phyloP scores from a whole-genome alignment of 1,284 basidiomycete genomes.

The Tylopilus orsonianus region DNA sequence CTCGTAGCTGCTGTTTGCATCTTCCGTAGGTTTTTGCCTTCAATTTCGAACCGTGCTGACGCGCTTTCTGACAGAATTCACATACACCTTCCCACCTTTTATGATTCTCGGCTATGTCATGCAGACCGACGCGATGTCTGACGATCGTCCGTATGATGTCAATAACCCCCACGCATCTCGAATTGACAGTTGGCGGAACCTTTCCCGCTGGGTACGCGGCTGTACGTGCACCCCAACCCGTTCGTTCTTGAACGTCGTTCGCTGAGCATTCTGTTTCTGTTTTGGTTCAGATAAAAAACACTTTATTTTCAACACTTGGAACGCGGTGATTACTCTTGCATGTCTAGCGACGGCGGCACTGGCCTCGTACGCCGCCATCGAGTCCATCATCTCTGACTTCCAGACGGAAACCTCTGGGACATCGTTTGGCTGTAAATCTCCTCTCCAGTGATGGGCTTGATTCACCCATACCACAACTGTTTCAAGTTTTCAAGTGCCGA shows the following conservation, averaged over 20 bases:
- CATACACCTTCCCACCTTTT: conserved; percentile 63
- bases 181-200: conserved; percentile 24
- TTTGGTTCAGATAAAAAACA: conserved; percentile 19
- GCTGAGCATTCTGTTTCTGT: neutral
- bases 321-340: conserved; percentile 37
- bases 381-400: conserved; percentile 26
- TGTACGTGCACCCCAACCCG: conserved; percentile 24
- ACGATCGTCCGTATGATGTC: conserved; percentile 38
- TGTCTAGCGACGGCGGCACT: conserved; percentile 35
- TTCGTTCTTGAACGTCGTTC: neutral
- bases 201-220: conserved; percentile 31
- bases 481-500: too few species aligned
- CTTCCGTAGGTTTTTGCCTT: conserved; percentile 38
- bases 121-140: conserved; percentile 44
- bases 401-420: conserved; percentile 15
- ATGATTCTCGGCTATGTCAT: conserved; percentile 50
- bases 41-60: conserved; percentile 19
- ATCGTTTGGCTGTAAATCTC: conserved; percentile 34
- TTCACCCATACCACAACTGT: too few species aligned
- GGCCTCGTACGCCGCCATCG: conserved; percentile 33
- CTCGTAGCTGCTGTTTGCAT: conserved; percentile 59
- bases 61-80: conserved; percentile 40
- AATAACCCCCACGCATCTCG: conserved; percentile 28
- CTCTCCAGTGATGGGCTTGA: conserved; percentile 15
- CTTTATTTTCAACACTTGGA: conserved; percentile 33